A percentile compares a stretch with the other conserved stretches of the same genome.
Conservation (phyloP, 306 rosid species). For the Herpetospermum pedunculosum region DNA sequence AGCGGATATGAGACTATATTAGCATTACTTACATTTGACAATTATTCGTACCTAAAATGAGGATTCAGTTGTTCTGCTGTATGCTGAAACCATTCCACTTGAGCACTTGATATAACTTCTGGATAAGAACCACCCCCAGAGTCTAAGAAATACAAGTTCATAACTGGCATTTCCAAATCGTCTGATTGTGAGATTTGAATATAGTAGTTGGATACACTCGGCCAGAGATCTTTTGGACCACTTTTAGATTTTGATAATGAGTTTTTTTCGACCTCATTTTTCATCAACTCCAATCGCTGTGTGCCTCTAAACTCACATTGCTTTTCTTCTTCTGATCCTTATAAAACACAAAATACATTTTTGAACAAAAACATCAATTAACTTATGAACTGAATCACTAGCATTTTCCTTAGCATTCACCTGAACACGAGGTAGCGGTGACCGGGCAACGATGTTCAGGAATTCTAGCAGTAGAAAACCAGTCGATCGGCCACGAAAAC, state of each 20-base stretch:
- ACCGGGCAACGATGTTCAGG: constrained; percentile 41
- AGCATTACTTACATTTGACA: not conserved
- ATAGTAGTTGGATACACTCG: constrained; percentile 69
- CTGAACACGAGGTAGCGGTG: constrained; percentile 26
- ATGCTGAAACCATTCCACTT: constrained; percentile 50
- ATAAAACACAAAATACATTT: not conserved
- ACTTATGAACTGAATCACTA: not conserved
- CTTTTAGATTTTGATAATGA: constrained; percentile 32
- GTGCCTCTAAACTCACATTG: constrained; percentile 73
- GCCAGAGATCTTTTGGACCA: constrained; percentile 74
- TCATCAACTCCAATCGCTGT: constrained; percentile 40
- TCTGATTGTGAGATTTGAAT: constrained; percentile 37
- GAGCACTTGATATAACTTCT: constrained; percentile 53
- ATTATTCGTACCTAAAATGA: constrained; percentile 33
- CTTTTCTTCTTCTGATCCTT: constrained; percentile 18
- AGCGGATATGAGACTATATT: not conserved
- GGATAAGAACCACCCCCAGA: constrained; percentile 96
- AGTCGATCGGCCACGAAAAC: constrained; percentile 68
- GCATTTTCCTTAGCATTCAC: constrained; percentile 17
- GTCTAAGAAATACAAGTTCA: constrained; percentile 63
- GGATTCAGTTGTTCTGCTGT: constrained; percentile 48
- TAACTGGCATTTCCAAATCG: constrained; percentile 36
- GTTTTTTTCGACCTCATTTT: constrained; percentile 35
- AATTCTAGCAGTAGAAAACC: constrained; percentile 66
- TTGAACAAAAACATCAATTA: not conserved